Evolutionary conservation across 495 filamentous ascomycete genomes (phyloP), one percentile per base, ranked within the genome.

Genomic region (Penicillium antarcticum): DNA sequence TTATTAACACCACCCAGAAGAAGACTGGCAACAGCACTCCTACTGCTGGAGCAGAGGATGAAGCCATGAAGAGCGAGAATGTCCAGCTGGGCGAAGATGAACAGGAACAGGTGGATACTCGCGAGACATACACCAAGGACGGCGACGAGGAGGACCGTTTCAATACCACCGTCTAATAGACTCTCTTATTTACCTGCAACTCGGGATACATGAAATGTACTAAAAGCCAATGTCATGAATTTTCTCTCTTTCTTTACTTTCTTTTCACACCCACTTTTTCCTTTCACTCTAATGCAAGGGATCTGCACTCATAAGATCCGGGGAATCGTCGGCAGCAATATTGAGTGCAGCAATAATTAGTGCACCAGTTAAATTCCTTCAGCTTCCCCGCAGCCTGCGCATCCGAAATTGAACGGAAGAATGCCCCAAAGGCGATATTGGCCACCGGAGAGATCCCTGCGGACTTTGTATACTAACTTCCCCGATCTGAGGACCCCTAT

Each of bases 1-100:
- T 97, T 13, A 44, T 72, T 44, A 76, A 75, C 60, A 65, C 62
- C 13, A 71, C 69, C 56, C 69, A 78, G 21, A 79, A 81, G 66
- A 72, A 71, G 40, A 61, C 71, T 38, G 53, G 45, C 3, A 62
- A 39, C 14, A 16, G 34, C 4, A 59, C 56, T 13, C 52, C 55
- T 10, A 62, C 65, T 29, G 55, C 60, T 8, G 60, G 62, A n/a
- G 64, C 70, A 2, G 72, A 74, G 55, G 73, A 76, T 34, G 60
- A 54, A 2, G 65, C 59, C 5, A 36, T 73, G 46, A 60, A 67
- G 54, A 37, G 59, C 9, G 70, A 76, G 60, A 70, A 73, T 38
- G 12, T 56, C 9, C 58, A 61, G n/a, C n/a, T 71, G 31, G 71
- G 68, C 7, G 50, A 74, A 53, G 70, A 68, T 34, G 65, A 71